Conservation (phyloP, 2,329 filamentous ascomycete species). For the Plectosphaerella sp. region DNA sequence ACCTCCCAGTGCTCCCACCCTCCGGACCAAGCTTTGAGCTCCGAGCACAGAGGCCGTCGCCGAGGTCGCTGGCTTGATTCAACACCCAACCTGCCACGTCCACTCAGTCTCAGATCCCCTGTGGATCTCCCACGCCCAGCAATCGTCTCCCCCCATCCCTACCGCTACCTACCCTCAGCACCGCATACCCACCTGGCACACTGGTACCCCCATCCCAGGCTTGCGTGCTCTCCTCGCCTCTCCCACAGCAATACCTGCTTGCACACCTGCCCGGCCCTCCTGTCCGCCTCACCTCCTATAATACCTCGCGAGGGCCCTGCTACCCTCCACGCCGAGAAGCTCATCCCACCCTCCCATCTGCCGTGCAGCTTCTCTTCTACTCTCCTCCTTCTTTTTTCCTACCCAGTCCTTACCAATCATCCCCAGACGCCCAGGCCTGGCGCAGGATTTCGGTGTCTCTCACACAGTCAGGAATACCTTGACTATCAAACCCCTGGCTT, state of each 20-base stretch:
- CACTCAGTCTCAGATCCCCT: conserved; percentile 1
- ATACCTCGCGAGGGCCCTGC: neutral
- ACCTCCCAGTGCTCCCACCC: neutral
- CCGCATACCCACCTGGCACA: neutral
- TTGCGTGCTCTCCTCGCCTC: too few relatives aligned
- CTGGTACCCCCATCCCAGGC: too few relatives aligned
- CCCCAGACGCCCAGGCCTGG: conserved; percentile 1
- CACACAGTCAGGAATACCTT: neutral
- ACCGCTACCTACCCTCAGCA: neutral
- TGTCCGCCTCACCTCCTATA: neutral
- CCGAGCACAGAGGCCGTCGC: conserved; percentile 2
- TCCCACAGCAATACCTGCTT: too few relatives aligned
- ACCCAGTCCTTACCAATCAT: neutral
- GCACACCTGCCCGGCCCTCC: neutral
- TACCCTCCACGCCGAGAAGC: neutral
- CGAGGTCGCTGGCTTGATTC: conserved; percentile 1
- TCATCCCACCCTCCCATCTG: neutral
- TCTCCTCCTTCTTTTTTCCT: neutral
- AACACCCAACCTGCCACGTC: conserved; percentile 1
- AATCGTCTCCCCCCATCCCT: neutral
- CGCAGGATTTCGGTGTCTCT: conserved; percentile 1
- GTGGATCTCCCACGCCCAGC: neutral
- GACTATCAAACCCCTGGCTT: neutral
- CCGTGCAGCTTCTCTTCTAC: neutral
- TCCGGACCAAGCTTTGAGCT: neutral